Conservation (phyloP, 148 eudicot genomes). For the Rhododendron henanense region DNA sequence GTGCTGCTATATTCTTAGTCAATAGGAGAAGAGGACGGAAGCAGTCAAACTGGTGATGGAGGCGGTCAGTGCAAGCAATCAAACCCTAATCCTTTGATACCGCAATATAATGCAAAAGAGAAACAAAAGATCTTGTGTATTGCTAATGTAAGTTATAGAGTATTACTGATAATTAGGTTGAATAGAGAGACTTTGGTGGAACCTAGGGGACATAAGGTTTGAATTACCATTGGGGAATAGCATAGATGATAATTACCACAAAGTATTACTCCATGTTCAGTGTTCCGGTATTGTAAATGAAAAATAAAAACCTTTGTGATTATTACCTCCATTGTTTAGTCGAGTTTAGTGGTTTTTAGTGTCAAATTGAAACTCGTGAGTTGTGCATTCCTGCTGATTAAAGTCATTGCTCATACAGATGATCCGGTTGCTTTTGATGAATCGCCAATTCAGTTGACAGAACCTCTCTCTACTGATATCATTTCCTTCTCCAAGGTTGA, state of each 20-base stretch:
- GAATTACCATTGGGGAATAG: not conserved
- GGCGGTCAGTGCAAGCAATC: not conserved
- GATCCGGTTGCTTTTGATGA: constrained; percentile 27
- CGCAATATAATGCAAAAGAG: not conserved
- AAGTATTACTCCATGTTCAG: not conserved
- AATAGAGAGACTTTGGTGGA: not conserved
- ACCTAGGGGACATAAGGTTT: not conserved
- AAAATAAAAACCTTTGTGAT: not conserved
- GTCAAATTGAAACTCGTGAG: not conserved
- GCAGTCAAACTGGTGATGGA: not conserved
- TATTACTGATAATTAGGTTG: not conserved
- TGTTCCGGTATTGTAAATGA: not conserved
- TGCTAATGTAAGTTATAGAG: not conserved
- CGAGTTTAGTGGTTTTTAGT: not conserved
- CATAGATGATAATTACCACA: not conserved
- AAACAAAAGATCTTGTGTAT: not conserved
- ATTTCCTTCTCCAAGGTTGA: constrained; percentile 84
- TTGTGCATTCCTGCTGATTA: constrained; percentile 22
- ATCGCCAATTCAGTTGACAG: constrained; percentile 24
- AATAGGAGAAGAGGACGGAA: not conserved
- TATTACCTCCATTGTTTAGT: not conserved
- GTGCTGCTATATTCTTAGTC: not conserved
- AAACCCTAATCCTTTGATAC: not conserved
- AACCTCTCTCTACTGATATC: constrained; percentile 31
- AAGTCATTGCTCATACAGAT: constrained; percentile 41